Base-by-base conservation (phyloP, 2,329 filamentous ascomycete species). In the Lecanicillium sp. region DNA sequence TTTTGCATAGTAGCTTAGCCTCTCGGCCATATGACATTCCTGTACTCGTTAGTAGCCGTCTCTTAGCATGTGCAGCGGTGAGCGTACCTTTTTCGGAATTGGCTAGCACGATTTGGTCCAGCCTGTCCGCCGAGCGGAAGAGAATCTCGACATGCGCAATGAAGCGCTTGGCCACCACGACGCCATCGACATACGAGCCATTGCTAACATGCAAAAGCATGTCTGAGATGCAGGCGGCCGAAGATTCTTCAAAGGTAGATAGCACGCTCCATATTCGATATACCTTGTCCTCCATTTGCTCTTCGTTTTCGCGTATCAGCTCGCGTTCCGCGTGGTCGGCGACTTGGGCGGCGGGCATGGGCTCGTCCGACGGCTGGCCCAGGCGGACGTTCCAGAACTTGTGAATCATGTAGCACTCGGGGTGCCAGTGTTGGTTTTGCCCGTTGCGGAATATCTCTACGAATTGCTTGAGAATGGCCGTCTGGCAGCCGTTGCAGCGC, bases 341-440 rank as follows among this genome's bases (percentile, higher is more conserved):
- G 10, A 60, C 56, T 37, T 71, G 52, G 19, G 48, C 20, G n/a
- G 62, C 56, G 15, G 60, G 47, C 20, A 71, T 64, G 27, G 68
- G 55, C 10, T 62, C 57, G 41, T 79, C 71, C 29, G 73, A 71
- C 10, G 75, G 70, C 18, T 79, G 73, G 10, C 80, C 79, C 28
- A 98, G 70, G 37, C 92, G 81, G 43, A 98, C 92, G 57, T 97
- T 98, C 92, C 92, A 98, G 63, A 97, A 98, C 56, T 98, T 98
- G 67, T 98, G 92, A 46, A 98, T 98, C 92, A 98, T 98, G 64
- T 98, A 98, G 62, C 92, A 98, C 63, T 98, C 92, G 2, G 92
- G 92, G 58, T 98, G 92, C 92, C 92, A 98, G 59, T 98, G 92
- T 56, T 98, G 92, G 57, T 97, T 96, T 58, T 95, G 86, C 2